Evolutionary conservation across 805 yeast species (phyloP).

Genomic region (Candida silvatica): DNA sequence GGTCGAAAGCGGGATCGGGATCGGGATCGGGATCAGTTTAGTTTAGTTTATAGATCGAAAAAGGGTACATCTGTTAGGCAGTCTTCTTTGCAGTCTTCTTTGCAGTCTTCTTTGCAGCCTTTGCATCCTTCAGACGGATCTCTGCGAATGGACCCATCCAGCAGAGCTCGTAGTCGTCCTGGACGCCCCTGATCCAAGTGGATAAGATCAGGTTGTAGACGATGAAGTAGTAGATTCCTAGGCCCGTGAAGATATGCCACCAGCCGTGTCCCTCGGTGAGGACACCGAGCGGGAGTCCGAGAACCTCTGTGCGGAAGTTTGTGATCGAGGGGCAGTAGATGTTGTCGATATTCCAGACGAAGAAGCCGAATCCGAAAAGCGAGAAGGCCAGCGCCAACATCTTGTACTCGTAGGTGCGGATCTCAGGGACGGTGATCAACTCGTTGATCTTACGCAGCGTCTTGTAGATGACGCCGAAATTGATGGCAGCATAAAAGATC

Average conservation of each 20-base stretch:
- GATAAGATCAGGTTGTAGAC: conserved; percentile 72
- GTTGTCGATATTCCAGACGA: conserved; percentile 85
- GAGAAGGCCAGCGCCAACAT: conserved; percentile 22
- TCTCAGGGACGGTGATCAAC: conserved; percentile 13
- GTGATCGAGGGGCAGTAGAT: conserved; percentile 62
- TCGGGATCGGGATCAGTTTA: no score
- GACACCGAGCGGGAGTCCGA: conserved; percentile 82
- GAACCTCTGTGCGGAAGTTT: conserved; percentile 40
- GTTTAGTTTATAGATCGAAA: no score
- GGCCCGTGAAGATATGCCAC: conserved; percentile 91
- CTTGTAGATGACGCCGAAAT: conserved; percentile 60
- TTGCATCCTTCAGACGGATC: conserved; percentile 21
- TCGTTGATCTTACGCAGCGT: conserved; percentile 27
- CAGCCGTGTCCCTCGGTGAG: conserved; percentile 90
- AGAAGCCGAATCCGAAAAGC: conserved; percentile 62
- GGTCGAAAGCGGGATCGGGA: no score
- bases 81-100: no score
- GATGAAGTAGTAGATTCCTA: conserved; percentile 81
- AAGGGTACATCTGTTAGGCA: no score
- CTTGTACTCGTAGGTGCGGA: conserved; percentile 18
- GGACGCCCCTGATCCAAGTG: conserved; percentile 51
- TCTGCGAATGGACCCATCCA: conserved; percentile 54
- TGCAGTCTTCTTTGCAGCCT: conserved; percentile 6
- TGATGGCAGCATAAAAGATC: conserved; percentile 71
- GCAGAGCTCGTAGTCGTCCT: conserved; percentile 44